Evolutionary conservation across 306 rosid genomes (phyloP), one percentile per base, ranked within the genome.

Genomic region (Quercus parvula): DNA sequence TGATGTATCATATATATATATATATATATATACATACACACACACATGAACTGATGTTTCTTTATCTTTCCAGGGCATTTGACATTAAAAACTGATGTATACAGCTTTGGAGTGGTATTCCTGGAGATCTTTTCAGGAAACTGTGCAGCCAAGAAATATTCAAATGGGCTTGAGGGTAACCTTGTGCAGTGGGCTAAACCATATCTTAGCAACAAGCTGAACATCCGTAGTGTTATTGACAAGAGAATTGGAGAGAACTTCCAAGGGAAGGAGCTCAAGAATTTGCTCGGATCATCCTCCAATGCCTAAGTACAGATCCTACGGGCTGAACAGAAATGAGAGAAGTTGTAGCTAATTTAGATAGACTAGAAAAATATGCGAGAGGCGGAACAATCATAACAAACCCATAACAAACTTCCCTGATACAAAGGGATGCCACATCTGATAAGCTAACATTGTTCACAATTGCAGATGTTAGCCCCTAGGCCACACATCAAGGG

Each of bases 51-150:
- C 22, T 46, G 6, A 35, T 46, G 70, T 30, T 20, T 10, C 55
- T 44, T 62, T 22, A 44, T 55, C 70, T 51, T 80, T 80, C 4
- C 86, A 84, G 89, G 92, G 78, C 87, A 70, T 56, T 79, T 86
- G 71, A 88, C 89, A 6, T 61, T 59, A 15, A 84, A 88, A 79
- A 80, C 80, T 0, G 89, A 86, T 63, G 84, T 82, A 4, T 84
- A 88, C 76, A 82, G 89, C 83, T 88, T 88, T 14, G 89, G 91
- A 38, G 90, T 84, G 75, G 82, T 88, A 56, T 73, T 88, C 19
- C 74, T 88, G n/a, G 77, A 88, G 84, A 86, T 86, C 57, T 75
- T 86, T 2, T 77, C 82, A 1, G 90, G 85, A 38, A 75, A 73
- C 25, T 35, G 73, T 68, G 82, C 86, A 11, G 78, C 82, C 64